Base-by-base conservation (phyloP, 768 basidiomycete species). In the Boletellus ananas region DNA sequence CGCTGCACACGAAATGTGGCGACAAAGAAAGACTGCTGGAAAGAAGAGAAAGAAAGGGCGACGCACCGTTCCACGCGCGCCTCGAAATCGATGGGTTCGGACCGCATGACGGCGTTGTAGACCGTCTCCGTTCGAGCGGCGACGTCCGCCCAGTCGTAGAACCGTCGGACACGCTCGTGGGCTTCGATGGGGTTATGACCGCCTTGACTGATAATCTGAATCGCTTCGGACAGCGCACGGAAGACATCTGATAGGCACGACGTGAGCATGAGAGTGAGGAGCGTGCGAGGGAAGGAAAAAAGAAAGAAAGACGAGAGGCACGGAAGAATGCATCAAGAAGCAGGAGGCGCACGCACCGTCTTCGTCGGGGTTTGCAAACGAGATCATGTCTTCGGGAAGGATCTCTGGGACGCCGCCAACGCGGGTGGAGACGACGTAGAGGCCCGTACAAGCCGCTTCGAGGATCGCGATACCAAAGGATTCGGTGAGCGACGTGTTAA, bases 321-420 rank as follows among this genome's bases (percentile, higher is more conserved):
- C 23, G 4, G 23, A 25, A 6, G 23, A 25, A 25, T 5, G 7
- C 23, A 25, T 25, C 4, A 25, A 25, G 23, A 25, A 6, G 23
- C 7, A 6, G 23, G 2, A 25, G 3, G 21, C 8, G 3, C 69
- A 25, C 80, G 29, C 45, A 94, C 95, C 95, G 57, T 96, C 92
- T 68, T 91, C 93, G 36, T 97, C 90, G 0, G 95, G 93, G 48
- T 84, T 81, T 0, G 94, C 92, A 62, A 98, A 96, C 43, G 90
- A 91, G 51, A 98, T 93, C 89, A 97, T 90, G 58, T 95, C 91
- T 50, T 83, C 73, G 0, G 96, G 96, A 13, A 99, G 72, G 47
- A 98, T 88, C 67, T 98, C 96, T 0, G 95, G 92, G 0, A 97
- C 90, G 1, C 96, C 96, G 0, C 96, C 96, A 0, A 97, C 95